These are phyloP conservation scores for Melampsora larici-populina DNA, from an alignment of 1,284 basidiomycete genomes.

Conservation along the genomic window DNA sequence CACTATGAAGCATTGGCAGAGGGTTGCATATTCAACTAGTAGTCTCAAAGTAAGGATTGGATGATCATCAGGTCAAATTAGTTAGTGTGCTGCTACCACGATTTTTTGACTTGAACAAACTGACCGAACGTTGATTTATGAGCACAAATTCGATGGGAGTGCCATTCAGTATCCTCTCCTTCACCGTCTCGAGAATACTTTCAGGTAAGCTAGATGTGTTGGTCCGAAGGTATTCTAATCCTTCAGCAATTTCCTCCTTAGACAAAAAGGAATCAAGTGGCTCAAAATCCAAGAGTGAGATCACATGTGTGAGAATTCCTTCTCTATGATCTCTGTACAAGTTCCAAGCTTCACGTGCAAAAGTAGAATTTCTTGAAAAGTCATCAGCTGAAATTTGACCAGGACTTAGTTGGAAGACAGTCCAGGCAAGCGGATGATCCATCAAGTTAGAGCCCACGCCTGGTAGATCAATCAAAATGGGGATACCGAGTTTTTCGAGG, in stretches of 20 bases:
- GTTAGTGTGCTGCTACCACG: not conserved
- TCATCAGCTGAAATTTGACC: slow-evolving; percentile 36
- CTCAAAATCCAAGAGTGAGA: slow-evolving; percentile 35
- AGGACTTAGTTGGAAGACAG: slow-evolving; percentile 12
- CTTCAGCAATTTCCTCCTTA: slow-evolving; percentile 26
- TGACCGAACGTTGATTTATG: slow-evolving; percentile 27
- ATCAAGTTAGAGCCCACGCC: slow-evolving; percentile 47
- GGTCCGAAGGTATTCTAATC: slow-evolving; percentile 9
- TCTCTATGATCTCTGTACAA: not conserved
- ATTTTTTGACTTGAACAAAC: not conserved
- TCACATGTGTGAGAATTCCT: slow-evolving; percentile 30
- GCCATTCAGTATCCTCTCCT: slow-evolving; percentile 12
- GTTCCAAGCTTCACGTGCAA: slow-evolving; percentile 11
- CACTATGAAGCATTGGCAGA: slow-evolving; percentile 36
- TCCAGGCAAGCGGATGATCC: slow-evolving; percentile 43
- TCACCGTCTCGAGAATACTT: not conserved
- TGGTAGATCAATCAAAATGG: slow-evolving; percentile 44
- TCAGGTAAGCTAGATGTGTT: slow-evolving; percentile 7
- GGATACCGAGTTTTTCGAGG: slow-evolving; percentile 42
- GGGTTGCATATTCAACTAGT: not conserved
- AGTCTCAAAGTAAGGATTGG: not conserved
- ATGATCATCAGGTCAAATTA: not conserved
- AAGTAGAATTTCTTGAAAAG: slow-evolving; percentile 20
- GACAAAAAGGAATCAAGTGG: slow-evolving; percentile 7
- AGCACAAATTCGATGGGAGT: slow-evolving; percentile 25